These are phyloP conservation scores for Rhinocladiella similis DNA, from an alignment of 2,329 filamentous ascomycete genomes.

Conservation along the genomic window DNA sequence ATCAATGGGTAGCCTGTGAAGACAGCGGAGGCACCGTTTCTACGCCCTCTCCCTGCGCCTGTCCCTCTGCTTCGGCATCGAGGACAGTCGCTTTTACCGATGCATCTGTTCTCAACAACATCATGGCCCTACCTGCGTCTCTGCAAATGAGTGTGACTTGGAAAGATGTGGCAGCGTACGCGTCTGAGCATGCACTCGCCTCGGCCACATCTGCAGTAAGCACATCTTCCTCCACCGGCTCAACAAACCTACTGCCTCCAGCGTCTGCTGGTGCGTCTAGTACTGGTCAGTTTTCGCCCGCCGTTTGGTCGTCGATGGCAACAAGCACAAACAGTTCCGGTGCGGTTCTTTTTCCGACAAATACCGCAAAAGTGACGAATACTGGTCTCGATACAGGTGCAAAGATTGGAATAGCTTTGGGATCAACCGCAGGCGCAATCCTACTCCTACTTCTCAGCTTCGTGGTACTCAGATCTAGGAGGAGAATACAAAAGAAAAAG, in stretches of 20 bases:
- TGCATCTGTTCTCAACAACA: conserved; percentile 14
- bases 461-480: conserved; percentile 4
- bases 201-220: neutral
- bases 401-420: conserved; percentile 22
- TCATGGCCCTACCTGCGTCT: conserved; percentile 20
- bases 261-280: neutral
- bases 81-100: conserved; percentile 22
- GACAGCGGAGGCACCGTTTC: conserved; percentile 17
- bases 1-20: conserved; percentile 26
- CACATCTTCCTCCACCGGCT: neutral
- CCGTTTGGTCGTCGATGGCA: neutral
- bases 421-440: conserved; percentile 9
- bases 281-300: neutral
- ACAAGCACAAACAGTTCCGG: no score
- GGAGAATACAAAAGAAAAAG: conserved; percentile 2
- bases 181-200: conserved; percentile 10
- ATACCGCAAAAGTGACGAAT: no score
- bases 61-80: conserved; percentile 10
- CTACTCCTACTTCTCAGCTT: conserved; percentile 5
- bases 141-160: conserved; percentile 16
- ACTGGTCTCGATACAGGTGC: conserved; percentile 11
- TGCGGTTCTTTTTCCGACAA: no score
- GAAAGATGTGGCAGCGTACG: conserved; percentile 14
- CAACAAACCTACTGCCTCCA: neutral
- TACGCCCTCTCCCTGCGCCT: conserved; percentile 20